Evolutionary conservation across 2,329 filamentous ascomycete species (phyloP).

Genomic region (Aspergillus phoenicis): DNA sequence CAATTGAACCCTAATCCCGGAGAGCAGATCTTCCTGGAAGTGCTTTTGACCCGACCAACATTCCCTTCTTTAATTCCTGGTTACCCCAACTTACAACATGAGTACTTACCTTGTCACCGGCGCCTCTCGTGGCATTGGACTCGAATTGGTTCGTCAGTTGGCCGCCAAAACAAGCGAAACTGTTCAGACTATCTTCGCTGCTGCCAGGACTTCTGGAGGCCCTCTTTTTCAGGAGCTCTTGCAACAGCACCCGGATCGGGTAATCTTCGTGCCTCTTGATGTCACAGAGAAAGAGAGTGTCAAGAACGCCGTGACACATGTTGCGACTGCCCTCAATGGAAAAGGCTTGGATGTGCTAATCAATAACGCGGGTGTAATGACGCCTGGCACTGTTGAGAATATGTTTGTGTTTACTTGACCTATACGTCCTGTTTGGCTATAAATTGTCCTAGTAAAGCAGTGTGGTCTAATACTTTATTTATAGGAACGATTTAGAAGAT

Average conservation of each 20-base stretch:
- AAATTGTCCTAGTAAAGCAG: too few species aligned
- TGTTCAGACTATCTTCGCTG: slow-evolving; percentile 46
- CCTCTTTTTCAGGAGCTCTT: slow-evolving; percentile 37
- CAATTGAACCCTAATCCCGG: too few species aligned
- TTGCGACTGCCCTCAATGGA: slow-evolving; percentile 39
- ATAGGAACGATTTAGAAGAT: slow-evolving; percentile 40
- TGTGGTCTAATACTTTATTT: not conserved
- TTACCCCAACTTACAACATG: slow-evolving; percentile 26
- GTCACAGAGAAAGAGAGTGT: slow-evolving; percentile 40
- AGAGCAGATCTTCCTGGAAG: too few species aligned
- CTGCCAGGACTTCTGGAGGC: slow-evolving; percentile 39
- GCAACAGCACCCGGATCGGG: slow-evolving; percentile 36
- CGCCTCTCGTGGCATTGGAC: slow-evolving; percentile 39
- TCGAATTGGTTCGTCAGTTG: slow-evolving; percentile 37
- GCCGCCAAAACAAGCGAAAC: slow-evolving; percentile 33
- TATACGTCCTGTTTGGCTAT: not conserved
- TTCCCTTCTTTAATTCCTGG: too few species aligned
- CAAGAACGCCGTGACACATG: slow-evolving; percentile 34
- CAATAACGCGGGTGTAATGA: slow-evolving; percentile 47
- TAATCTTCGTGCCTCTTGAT: slow-evolving; percentile 43
- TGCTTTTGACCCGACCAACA: too few species aligned
- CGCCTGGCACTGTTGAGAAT: slow-evolving; percentile 20
- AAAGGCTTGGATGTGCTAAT: slow-evolving; percentile 51
- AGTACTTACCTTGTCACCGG: slow-evolving; percentile 43
- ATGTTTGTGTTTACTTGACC: slow-evolving; percentile 22